These are phyloP conservation scores for Gardenia jasminoides DNA, from an alignment of 257 asterid genomes.

Conservation along the genomic window DNA sequence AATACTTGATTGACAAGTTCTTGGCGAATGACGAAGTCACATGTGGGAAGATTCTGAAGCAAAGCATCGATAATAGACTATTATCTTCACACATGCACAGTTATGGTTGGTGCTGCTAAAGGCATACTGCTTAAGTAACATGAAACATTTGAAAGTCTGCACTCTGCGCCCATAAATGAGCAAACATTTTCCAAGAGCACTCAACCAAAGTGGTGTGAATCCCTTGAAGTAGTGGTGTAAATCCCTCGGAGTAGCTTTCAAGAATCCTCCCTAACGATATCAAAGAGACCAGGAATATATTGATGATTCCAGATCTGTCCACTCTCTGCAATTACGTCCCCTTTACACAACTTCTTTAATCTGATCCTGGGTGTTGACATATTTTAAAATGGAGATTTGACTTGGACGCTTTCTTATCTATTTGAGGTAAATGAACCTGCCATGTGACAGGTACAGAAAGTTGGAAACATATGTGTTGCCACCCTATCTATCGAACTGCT, in stretches of 20 bases:
- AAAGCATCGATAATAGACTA: background rate
- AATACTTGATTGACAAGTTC: background rate
- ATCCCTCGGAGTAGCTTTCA: background rate
- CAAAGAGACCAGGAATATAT: background rate
- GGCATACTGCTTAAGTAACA: no score
- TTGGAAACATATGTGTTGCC: background rate
- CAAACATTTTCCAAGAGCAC: background rate
- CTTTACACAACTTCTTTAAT: background rate
- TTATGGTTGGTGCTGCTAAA: background rate
- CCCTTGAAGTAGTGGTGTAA: background rate
- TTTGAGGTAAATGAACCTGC: background rate
- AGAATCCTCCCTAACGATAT: conserved; percentile 10
- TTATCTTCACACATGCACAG: background rate
- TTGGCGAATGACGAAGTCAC: background rate
- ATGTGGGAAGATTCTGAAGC: background rate
- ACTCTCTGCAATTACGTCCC: background rate
- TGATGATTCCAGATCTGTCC: background rate
- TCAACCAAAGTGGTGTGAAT: background rate
- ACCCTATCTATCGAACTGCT: background rate
- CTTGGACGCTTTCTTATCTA: background rate
- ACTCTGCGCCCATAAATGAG: background rate
- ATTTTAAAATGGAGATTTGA: background rate
- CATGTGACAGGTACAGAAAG: conserved; percentile 2
- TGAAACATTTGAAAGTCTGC: background rate
- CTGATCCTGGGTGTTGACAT: background rate